Conservation (phyloP, 768 basidiomycete genomes). For the Russula emetica region DNA sequence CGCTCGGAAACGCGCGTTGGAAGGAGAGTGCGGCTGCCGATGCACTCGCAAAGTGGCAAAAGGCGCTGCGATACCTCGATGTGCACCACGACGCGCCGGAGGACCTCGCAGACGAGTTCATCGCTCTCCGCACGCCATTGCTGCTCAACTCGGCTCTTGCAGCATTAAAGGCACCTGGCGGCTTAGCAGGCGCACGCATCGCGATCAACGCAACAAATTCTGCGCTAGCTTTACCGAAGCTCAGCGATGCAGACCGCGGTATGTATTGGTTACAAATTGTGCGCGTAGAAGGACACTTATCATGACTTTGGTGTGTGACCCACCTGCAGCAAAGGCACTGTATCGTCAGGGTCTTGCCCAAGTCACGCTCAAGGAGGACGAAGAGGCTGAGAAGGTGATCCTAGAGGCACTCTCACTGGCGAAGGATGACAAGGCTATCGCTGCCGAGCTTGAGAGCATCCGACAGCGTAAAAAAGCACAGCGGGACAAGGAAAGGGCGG, state of each 20-base stretch:
- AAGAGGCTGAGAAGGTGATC: slow-evolving; percentile 74
- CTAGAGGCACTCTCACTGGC: slow-evolving; percentile 61
- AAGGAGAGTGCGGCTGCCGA: slow-evolving; percentile 64
- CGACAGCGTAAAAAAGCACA: slow-evolving; percentile 67
- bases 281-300: slow-evolving; percentile 1
- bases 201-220: slow-evolving; percentile 58
- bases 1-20: slow-evolving; percentile 74
- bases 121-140: slow-evolving; percentile 71
- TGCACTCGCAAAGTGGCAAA: slow-evolving; percentile 83
- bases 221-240: slow-evolving; percentile 45
- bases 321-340: slow-evolving; percentile 73
- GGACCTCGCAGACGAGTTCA: slow-evolving; percentile 57
- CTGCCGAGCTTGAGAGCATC: slow-evolving; percentile 64
- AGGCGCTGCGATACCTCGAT: slow-evolving; percentile 89
- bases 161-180: slow-evolving; percentile 55
- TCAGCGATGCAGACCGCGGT: slow-evolving; percentile 67
- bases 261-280: slow-evolving; percentile 15
- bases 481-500: slow-evolving; percentile 77
- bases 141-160: slow-evolving; percentile 86
- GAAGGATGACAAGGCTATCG: slow-evolving; percentile 71
- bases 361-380: slow-evolving; percentile 63
- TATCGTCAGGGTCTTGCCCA: slow-evolving; percentile 83
- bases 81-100: slow-evolving; percentile 60
- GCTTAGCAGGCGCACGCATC: slow-evolving; percentile 46
- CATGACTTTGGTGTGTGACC: slow-evolving; percentile 30